These are phyloP conservation scores for Hortiboletus rubellus DNA, from an alignment of 1,284 basidiomycete species.

Conservation along the genomic window DNA sequence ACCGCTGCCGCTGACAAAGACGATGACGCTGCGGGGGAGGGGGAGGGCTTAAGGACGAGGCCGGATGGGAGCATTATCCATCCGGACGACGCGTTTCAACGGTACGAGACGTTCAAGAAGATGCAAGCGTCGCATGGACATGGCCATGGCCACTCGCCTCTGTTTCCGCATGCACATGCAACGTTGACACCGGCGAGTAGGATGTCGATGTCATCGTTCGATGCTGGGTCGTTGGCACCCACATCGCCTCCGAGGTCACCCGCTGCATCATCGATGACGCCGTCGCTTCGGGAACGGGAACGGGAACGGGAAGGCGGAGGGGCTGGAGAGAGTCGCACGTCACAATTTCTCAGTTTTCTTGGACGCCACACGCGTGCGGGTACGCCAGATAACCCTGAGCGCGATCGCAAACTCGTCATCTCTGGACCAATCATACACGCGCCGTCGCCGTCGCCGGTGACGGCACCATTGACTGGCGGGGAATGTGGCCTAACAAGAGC, in stretches of 20 bases:
- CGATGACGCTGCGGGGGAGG: background rate
- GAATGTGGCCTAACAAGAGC: constrained; percentile 37
- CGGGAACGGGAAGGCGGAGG: constrained; percentile 13
- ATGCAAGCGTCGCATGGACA: constrained; percentile 36
- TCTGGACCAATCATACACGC: constrained; percentile 59
- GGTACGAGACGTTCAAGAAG: constrained; percentile 80
- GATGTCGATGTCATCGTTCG: constrained; percentile 61
- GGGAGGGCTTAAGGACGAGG: background rate
- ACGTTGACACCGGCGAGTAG: constrained; percentile 36
- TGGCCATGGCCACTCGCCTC: constrained; percentile 27
- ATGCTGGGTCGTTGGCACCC: constrained; percentile 49
- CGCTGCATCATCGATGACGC: constrained; percentile 28
- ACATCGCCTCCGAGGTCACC: constrained; percentile 40
- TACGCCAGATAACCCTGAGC: constrained; percentile 36
- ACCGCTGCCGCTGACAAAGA: background rate
- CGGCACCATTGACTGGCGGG: background rate
- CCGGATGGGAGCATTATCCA: constrained; percentile 18
- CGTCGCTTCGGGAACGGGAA: constrained; percentile 29
- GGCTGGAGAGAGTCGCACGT: constrained; percentile 34
- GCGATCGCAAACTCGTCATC: constrained; percentile 47
- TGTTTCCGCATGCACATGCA: constrained; percentile 15
- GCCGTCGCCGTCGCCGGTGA: constrained; percentile 7
- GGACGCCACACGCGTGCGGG: constrained; percentile 42
- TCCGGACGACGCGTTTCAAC: constrained; percentile 87
- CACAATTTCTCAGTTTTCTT: constrained; percentile 56